Evolutionary conservation across 2,329 filamentous ascomycete species (phyloP).

Genomic region (Aspergillus quadricinctus): DNA sequence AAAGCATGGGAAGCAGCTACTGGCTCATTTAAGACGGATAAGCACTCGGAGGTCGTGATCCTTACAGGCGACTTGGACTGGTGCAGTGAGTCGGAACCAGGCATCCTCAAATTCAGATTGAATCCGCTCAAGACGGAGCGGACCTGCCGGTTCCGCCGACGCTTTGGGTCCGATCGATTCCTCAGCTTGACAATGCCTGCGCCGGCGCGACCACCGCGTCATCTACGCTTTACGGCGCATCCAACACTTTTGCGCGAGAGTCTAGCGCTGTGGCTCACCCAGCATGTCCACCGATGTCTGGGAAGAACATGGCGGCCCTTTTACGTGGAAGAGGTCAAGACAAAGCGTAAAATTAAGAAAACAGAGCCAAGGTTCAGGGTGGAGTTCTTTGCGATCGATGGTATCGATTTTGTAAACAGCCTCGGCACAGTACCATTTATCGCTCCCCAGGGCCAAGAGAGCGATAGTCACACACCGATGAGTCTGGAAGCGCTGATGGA

Average conservation of each 20-base stretch:
- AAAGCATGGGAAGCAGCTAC: constrained; percentile 34
- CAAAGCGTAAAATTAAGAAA: constrained; percentile 23
- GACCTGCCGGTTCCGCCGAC: constrained; percentile 43
- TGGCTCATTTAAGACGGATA: constrained; percentile 28
- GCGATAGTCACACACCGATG: constrained; percentile 33
- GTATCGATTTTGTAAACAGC: constrained; percentile 33
- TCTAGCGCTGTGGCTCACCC: constrained; percentile 38
- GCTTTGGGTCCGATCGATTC: constrained; percentile 46
- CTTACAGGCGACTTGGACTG: constrained; percentile 40
- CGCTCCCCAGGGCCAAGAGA: constrained; percentile 20
- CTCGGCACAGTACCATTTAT: constrained; percentile 8
- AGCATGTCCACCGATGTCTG: constrained; percentile 35
- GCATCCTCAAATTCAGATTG: constrained; percentile 37
- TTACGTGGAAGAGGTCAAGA: constrained; percentile 39
- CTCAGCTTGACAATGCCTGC: constrained; percentile 37
- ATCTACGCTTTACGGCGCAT: constrained; percentile 20
- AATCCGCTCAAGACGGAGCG: constrained; percentile 40
- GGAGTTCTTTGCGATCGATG: constrained; percentile 45
- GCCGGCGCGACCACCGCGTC: constrained; percentile 22
- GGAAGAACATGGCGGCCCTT: constrained; percentile 44
- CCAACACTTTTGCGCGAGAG: constrained; percentile 28
- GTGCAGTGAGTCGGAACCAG: constrained; percentile 26
- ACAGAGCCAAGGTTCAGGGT: constrained; percentile 24
- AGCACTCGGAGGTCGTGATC: constrained; percentile 35
- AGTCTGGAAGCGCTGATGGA: constrained; percentile 37